phyloP scores from a whole-genome alignment of 345 rosid genomes.

The Rhizophora mangle region DNA sequence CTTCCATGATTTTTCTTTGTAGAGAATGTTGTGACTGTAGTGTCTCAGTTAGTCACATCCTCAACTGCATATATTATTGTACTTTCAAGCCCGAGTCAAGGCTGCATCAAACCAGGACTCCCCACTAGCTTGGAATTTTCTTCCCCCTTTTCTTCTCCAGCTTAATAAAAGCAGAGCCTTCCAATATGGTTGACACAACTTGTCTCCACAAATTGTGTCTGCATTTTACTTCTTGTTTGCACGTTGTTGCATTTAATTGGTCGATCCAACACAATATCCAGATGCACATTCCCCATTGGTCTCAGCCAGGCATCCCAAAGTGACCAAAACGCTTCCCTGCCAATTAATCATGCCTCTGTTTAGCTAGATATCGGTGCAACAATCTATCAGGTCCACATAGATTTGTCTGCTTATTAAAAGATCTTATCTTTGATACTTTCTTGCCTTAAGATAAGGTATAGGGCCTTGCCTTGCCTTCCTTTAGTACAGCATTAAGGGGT shows the following conservation, averaged over 20 bases:
- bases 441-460: conserved; percentile 37
- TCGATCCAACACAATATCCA: not conserved
- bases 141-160: conserved; percentile 3
- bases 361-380: conserved; percentile 23
- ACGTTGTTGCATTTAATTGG: conserved; percentile 11
- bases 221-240: not conserved
- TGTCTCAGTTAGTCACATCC: conserved; percentile 44
- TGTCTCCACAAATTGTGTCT: conserved; percentile 10
- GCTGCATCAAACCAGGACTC: conserved; percentile 6
- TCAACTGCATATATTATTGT: conserved; percentile 24
- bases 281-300: conserved; percentile 10
- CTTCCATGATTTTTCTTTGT: conserved; percentile 25
- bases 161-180: conserved; percentile 11
- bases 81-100: conserved; percentile 10
- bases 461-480: conserved; percentile 37
- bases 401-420: conserved; percentile 3
- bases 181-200: conserved; percentile 9
- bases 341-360: conserved; percentile 4
- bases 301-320: not conserved
- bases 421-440: conserved; percentile 38
- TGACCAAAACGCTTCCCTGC: not conserved
- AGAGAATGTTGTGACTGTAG: conserved; percentile 31
- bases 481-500: conserved; percentile 44
- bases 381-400: conserved; percentile 29
- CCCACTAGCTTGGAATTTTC: conserved; percentile 28